Conservation (phyloP, 2,329 filamentous ascomycete species). For the Bipolaris cookei region DNA sequence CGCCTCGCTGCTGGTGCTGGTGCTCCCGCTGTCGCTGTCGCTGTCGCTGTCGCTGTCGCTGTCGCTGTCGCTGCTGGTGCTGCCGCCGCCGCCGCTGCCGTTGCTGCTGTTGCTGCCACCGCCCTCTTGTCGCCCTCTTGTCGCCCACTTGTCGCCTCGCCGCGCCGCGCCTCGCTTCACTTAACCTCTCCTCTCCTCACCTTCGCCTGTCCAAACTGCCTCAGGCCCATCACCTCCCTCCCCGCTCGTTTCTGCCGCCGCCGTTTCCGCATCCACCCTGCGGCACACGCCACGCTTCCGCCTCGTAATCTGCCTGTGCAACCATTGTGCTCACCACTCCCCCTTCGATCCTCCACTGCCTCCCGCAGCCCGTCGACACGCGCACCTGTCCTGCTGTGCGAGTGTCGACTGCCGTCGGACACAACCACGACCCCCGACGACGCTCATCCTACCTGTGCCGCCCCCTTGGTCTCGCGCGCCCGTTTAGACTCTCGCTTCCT, state of each 20-base stretch:
- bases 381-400: conserved; percentile 29
- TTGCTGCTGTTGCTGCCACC: background rate
- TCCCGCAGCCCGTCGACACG: conserved; percentile 40
- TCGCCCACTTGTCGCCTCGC: background rate
- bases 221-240: conserved; percentile 12
- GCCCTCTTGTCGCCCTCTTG: background rate
- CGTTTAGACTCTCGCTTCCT: conserved; percentile 17
- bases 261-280: conserved; percentile 29
- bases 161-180: background rate
- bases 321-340: conserved; percentile 26
- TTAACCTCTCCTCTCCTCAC: background rate
- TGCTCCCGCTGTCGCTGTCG: background rate
- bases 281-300: conserved; percentile 33
- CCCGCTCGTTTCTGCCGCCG: conserved; percentile 22
- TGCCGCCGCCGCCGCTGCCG: background rate
- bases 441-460: conserved; percentile 19
- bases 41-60: background rate
- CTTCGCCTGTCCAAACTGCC: background rate
- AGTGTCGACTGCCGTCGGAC: conserved; percentile 26
- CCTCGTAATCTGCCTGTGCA: conserved; percentile 28
- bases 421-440: conserved; percentile 14
- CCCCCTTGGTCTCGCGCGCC: conserved; percentile 20
- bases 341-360: conserved; percentile 30
- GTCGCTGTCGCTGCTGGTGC: background rate
- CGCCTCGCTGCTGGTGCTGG: background rate